Evolutionary conservation across 371 early-diverging fungal genomes (phyloP).

Genomic region (Mortierella sp.): DNA sequence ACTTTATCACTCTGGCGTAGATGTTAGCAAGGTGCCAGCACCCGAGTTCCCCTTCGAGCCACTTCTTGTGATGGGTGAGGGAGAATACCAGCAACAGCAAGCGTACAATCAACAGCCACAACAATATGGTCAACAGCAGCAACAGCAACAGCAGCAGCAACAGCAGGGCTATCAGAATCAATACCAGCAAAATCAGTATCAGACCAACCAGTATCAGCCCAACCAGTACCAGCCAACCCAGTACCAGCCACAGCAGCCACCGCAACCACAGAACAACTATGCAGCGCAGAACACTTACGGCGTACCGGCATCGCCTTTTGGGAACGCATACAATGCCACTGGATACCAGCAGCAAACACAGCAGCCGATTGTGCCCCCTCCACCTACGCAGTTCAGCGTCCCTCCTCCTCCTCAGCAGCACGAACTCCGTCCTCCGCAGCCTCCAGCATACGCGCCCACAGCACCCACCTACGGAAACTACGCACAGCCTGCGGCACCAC

Average conservation of each 20-base stretch:
- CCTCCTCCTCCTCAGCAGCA: conserved; percentile 46
- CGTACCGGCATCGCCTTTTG: conserved; percentile 27
- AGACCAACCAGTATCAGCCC: conserved; percentile 10
- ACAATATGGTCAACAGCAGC: conserved; percentile 41
- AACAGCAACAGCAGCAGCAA: conserved; percentile 30
- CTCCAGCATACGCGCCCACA: conserved; percentile 36
- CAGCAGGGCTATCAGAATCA: conserved; percentile 30
- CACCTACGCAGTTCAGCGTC: conserved; percentile 27
- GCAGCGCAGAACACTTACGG: conserved; percentile 37
- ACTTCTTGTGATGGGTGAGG: conserved; percentile 57
- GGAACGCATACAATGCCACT: conserved; percentile 28
- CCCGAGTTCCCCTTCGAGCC: conserved; percentile 77
- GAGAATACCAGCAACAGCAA: conserved; percentile 53
- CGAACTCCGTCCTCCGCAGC: conserved; percentile 48
- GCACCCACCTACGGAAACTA: conserved; percentile 41
- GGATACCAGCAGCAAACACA: conserved; percentile 37
- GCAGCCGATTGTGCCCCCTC: conserved; percentile 34
- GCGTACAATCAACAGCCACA: conserved; percentile 20
- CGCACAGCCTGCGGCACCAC: conserved; percentile 35
- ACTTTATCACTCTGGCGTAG: conserved; percentile 71
- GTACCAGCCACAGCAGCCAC: conserved; percentile 26
- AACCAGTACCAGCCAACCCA: conserved; percentile 12
- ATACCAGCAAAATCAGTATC: conserved; percentile 46
- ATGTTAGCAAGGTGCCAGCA: conserved; percentile 57
- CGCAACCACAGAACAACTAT: conserved; percentile 25